Conservation (phyloP, 2,329 filamentous ascomycete species). For the Exophiala sideris region DNA sequence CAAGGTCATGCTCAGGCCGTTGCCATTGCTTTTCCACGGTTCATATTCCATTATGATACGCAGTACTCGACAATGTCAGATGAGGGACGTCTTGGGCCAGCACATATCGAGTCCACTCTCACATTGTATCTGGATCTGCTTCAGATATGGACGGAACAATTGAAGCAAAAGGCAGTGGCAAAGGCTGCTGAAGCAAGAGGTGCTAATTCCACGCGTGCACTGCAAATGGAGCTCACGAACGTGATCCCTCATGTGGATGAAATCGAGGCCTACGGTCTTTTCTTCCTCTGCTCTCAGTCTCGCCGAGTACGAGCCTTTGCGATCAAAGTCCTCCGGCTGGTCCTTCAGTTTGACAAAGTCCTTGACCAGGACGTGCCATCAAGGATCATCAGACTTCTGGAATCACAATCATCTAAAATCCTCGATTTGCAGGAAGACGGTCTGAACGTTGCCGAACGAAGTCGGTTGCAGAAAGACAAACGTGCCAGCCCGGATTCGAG, state of each 20-base stretch:
- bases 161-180: slow-evolving; percentile 78
- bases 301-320: slow-evolving; percentile 83
- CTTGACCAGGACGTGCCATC: slow-evolving; percentile 74
- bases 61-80: slow-evolving; percentile 97
- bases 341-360: slow-evolving; percentile 88
- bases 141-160: slow-evolving; percentile 96
- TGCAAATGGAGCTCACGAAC: slow-evolving; percentile 79
- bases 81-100: slow-evolving; percentile 88
- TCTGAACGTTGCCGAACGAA: slow-evolving; percentile 86
- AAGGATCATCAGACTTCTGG: slow-evolving; percentile 85
- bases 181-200: slow-evolving; percentile 58
- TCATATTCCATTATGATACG: slow-evolving; percentile 98
- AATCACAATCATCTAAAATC: slow-evolving; percentile 81
- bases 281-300: slow-evolving; percentile 96
- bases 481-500: slow-evolving; percentile 79
- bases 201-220: slow-evolving; percentile 48
- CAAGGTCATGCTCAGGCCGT: slow-evolving; percentile 93
- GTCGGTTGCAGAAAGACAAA: slow-evolving; percentile 84
- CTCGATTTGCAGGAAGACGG: slow-evolving; percentile 92
- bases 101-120: slow-evolving; percentile 91
- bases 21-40: slow-evolving; percentile 91
- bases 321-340: slow-evolving; percentile 84
- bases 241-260: slow-evolving; percentile 94
- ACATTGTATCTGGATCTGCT: slow-evolving; percentile 89
- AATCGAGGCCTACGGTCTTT: slow-evolving; percentile 91